Conservation (phyloP, 306 rosid species). For the Cicer arietinum region DNA sequence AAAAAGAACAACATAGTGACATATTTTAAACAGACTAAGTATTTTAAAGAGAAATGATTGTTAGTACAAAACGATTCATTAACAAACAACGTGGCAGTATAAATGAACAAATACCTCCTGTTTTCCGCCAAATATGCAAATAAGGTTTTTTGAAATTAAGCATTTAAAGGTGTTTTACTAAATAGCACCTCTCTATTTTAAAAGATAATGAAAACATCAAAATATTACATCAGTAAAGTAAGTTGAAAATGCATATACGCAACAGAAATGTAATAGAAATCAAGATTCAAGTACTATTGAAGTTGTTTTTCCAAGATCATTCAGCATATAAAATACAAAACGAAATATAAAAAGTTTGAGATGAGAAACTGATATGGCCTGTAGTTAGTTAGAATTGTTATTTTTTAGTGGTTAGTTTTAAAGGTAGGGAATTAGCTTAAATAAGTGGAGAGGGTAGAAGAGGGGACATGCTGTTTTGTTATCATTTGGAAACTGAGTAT, state of each 20-base stretch:
- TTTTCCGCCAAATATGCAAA: too few relatives aligned
- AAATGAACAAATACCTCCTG: too few relatives aligned
- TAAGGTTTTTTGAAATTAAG: too few relatives aligned
- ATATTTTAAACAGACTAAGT: slow-evolving; percentile 20
- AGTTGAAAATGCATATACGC: slow-evolving; percentile 15
- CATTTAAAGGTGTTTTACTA: too few relatives aligned
- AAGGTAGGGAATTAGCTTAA: neutral
- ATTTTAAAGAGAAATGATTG: neutral
- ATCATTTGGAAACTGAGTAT: neutral
- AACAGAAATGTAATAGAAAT: slow-evolving; percentile 25
- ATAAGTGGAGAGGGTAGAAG: neutral
- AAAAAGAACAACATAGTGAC: slow-evolving; percentile 39
- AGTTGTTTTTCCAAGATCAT: slow-evolving; percentile 7
- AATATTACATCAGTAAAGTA: neutral
- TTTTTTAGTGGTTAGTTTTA: slow-evolving; percentile 5
- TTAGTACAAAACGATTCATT: too few relatives aligned
- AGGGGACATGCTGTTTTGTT: neutral
- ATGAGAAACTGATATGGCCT: neutral
- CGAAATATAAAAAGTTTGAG: neutral
- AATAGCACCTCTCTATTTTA: neutral
- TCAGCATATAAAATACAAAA: slow-evolving; percentile 13
- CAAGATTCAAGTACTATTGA: slow-evolving; percentile 6
- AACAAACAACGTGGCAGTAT: too few relatives aligned
- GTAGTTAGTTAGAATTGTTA: neutral
- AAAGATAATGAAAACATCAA: slow-evolving; percentile 25